Evolutionary conservation across 495 filamentous ascomycete species (phyloP).

Genomic region (Neurospora discreta): DNA sequence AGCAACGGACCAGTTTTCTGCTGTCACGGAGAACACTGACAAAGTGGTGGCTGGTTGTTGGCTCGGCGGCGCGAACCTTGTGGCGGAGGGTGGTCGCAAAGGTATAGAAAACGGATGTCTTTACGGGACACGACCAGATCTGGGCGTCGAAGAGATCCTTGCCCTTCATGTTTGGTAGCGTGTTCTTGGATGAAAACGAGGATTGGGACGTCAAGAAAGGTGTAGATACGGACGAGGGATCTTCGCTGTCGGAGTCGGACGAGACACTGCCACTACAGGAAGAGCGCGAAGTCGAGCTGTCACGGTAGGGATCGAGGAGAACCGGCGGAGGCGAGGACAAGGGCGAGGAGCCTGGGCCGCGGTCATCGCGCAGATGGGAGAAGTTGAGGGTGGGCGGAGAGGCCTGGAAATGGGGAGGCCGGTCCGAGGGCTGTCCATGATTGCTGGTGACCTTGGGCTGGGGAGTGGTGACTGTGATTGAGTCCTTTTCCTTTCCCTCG

Average conservation of each 20-base stretch:
- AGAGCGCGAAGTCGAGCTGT: conserved; percentile 18
- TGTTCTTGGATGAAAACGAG: conserved; percentile 14
- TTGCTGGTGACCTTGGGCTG: not conserved
- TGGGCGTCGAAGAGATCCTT: conserved; percentile 56
- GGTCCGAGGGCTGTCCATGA: not conserved
- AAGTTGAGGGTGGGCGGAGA: conserved; percentile 16
- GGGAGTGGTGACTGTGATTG: not conserved
- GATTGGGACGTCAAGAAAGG: conserved; percentile 32
- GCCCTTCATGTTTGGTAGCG: conserved; percentile 49
- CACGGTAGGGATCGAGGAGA: conserved; percentile 33
- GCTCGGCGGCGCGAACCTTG: conserved; percentile 44
- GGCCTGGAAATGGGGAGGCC: conserved; percentile 1
- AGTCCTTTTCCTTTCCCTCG: not conserved
- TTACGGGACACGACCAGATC: conserved; percentile 51
- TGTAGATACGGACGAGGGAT: conserved; percentile 24
- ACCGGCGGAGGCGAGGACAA: conserved; percentile 36
- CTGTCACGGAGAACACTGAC: conserved; percentile 49
- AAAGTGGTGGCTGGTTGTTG: conserved; percentile 48
- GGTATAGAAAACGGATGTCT: conserved; percentile 55
- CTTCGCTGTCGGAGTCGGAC: conserved; percentile 26
- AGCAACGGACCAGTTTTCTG: conserved; percentile 51
- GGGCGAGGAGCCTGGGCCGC: conserved; percentile 27
- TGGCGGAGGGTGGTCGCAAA: conserved; percentile 53
- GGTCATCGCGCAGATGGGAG: not conserved
- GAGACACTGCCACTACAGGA: conserved; percentile 12